phyloP scores from a whole-genome alignment of 805 yeast genomes.

The Diddensiella transvaalensis region DNA sequence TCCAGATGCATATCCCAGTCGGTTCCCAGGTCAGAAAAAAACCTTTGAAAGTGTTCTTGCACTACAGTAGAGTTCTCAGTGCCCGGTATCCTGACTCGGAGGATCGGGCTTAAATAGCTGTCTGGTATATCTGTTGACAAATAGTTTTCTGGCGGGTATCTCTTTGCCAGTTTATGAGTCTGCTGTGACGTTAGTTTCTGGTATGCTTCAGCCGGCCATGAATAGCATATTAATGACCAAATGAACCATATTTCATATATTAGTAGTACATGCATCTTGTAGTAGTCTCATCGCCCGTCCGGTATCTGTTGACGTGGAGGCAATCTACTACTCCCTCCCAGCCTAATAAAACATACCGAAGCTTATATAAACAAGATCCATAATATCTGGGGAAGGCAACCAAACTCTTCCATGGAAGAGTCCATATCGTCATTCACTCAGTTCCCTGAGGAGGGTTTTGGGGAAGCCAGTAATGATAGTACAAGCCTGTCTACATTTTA shows the following conservation, averaged over 20 bases:
- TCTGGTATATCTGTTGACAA: conserved; percentile 18
- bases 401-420: too few species aligned
- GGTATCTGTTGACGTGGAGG: too few species aligned
- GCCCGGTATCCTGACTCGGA: conserved; percentile 42
- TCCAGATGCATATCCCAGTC: conserved; percentile 31
- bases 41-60: conserved; percentile 36
- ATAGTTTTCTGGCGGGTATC: conserved; percentile 15
- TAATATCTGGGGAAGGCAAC: too few species aligned
- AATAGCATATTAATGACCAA: too few species aligned
- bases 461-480: conserved; percentile 19
- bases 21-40: conserved; percentile 31
- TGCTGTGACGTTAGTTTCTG: conserved; percentile 6
- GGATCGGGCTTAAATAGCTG: conserved; percentile 30
- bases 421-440: conserved; percentile 15
- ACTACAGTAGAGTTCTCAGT: conserved; percentile 38
- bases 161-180: conserved; percentile 9
- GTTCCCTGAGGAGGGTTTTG: conserved; percentile 24
- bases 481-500: conserved; percentile 21
- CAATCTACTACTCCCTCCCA: too few species aligned
- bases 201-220: conserved; percentile 9
- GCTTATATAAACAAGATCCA: too few species aligned
- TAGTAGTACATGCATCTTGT: too few species aligned
- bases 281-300: too few species aligned
- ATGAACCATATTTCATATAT: too few species aligned
- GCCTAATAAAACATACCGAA: too few species aligned